These are phyloP conservation scores for Fusarium dlaminii DNA, from an alignment of 2,329 filamentous ascomycete genomes.

Conservation along the genomic window DNA sequence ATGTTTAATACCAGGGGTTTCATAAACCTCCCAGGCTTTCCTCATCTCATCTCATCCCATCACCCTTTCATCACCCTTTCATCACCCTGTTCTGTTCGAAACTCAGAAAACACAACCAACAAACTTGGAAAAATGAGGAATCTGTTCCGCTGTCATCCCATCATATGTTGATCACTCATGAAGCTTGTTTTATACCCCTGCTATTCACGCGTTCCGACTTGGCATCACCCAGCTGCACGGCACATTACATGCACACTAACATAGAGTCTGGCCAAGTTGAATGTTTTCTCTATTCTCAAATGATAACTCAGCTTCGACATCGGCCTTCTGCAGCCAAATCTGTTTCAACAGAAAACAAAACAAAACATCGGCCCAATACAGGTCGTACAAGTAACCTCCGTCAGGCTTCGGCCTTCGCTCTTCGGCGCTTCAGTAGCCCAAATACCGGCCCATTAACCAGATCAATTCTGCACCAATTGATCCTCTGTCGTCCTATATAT, in stretches of 20 bases:
- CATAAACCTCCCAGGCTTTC: constrained; percentile 4
- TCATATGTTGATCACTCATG: neutral
- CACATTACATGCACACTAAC: neutral
- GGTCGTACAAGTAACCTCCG: neutral
- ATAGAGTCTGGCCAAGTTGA: neutral
- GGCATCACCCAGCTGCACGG: neutral
- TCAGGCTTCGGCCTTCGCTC: neutral
- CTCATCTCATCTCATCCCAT: constrained; percentile 1
- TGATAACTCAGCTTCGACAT: neutral
- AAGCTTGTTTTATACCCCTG: neutral
- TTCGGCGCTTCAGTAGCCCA: constrained; percentile 13
- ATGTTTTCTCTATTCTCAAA: neutral
- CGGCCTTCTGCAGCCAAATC: neutral
- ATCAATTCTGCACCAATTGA: neutral
- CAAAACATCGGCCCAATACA: neutral
- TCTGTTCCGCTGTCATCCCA: constrained; percentile 36
- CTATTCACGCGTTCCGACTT: neutral
- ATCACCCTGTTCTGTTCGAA: neutral
- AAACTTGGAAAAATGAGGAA: constrained; percentile 4
- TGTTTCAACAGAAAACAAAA: constrained; percentile 6
- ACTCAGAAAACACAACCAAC: neutral
- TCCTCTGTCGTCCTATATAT: neutral
- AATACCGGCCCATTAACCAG: neutral
- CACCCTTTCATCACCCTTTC: neutral
- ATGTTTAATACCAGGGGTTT: constrained; percentile 20